phyloP scores from a whole-genome alignment of 148 eudicot species.

The Fagopyrum homotropicum region DNA sequence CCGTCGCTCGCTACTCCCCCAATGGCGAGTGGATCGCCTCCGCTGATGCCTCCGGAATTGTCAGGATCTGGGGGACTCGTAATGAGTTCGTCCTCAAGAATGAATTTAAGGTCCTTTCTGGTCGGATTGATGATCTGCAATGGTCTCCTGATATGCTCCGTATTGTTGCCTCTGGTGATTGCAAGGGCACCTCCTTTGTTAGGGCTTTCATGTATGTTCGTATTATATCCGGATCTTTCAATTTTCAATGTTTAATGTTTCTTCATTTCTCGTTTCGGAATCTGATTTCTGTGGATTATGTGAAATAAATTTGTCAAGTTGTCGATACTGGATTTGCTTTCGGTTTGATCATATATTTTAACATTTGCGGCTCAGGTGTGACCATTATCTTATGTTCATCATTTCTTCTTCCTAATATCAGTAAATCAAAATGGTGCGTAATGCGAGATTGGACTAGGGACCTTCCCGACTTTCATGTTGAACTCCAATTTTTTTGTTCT shows the following conservation, averaged over 20 bases:
- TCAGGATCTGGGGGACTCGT: constrained; percentile 89
- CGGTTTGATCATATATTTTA: not conserved
- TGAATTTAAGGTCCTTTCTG: constrained; percentile 79
- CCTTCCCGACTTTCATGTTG: not conserved
- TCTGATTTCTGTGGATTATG: not conserved
- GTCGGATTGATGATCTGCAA: constrained; percentile 88
- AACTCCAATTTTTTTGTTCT: not conserved
- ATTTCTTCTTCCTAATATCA: not conserved
- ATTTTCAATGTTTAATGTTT: not conserved
- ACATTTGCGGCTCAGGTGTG: not conserved
- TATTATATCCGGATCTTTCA: not conserved
- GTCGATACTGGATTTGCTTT: not conserved
- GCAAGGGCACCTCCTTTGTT: constrained; percentile 83
- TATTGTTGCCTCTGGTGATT: constrained; percentile 91
- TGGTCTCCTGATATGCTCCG: constrained; percentile 81
- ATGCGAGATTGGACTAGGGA: not conserved
- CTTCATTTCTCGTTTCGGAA: not conserved
- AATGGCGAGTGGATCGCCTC: constrained; percentile 97
- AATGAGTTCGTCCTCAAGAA: constrained; percentile 75
- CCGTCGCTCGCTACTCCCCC: constrained; percentile 83
- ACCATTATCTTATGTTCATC: not conserved
- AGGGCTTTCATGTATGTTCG: constrained; percentile 79
- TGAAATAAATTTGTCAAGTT: not conserved
- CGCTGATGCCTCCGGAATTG: constrained; percentile 74
- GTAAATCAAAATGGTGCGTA: not conserved